A percentile compares a stretch with the other conserved stretches of the same genome.
Evolutionary conservation across 164 flowering plant genomes (phyloP).

Genomic region (Paratinospora sagittata): DNA sequence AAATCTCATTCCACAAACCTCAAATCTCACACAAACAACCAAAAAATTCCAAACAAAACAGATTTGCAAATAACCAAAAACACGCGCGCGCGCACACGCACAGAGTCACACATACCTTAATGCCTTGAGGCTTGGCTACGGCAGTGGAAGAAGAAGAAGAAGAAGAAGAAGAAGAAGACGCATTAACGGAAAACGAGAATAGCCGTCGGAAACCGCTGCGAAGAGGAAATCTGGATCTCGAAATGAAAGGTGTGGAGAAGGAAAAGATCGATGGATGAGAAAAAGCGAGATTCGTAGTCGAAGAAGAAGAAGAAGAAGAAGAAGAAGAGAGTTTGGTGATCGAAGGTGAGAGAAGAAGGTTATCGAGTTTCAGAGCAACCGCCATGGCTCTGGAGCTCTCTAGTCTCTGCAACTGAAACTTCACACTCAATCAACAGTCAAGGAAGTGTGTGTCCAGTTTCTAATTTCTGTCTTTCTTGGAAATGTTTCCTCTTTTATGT

Average conservation of each 20-base stretch:
- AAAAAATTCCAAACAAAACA: not conserved
- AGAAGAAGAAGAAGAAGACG: constrained; percentile 39
- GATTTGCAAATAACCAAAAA: not conserved
- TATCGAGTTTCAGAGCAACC: constrained; percentile 2
- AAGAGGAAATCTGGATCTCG: constrained; percentile 12
- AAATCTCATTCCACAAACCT: constrained; percentile 2
- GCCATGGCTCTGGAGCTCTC: not conserved
- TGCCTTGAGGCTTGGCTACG: constrained; percentile 41
- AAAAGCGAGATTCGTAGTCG: constrained; percentile 3
- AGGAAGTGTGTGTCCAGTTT: too few relatives aligned
- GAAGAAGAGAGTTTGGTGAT: constrained; percentile 12
- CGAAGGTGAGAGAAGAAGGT: not conserved
- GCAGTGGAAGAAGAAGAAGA: constrained; percentile 34
- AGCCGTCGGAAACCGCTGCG: constrained; percentile 11
- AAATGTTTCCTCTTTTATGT: too few relatives aligned
- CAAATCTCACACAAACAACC: not conserved
- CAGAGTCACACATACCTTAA: constrained; percentile 30
- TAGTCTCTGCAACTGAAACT: not conserved
- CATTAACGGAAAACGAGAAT: constrained; percentile 20
- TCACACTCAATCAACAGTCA: too few relatives aligned
- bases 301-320: too few relatives aligned
- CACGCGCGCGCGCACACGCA: too few relatives aligned
- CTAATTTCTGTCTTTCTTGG: too few relatives aligned
- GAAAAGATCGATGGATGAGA: constrained; percentile 14
- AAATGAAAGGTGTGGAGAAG: constrained; percentile 12